A percentile compares a stretch with the other conserved stretches of the same genome.
Evolutionary conservation across 257 asterid species (phyloP).

Genomic region (Solanum etuberosum): DNA sequence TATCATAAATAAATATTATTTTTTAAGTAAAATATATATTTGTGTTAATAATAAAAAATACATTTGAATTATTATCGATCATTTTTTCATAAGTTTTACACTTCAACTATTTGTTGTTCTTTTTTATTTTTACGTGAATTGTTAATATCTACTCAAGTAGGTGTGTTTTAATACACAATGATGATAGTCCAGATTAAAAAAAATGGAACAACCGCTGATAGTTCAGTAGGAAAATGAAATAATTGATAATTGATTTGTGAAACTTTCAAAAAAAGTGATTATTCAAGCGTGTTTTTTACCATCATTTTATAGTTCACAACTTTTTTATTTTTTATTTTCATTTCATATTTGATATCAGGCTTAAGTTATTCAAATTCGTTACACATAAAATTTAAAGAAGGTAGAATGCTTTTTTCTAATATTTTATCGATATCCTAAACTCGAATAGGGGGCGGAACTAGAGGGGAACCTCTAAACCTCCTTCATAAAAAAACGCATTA

Average conservation of each 20-base stretch:
- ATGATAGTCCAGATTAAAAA: no score
- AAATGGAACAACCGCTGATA: no score
- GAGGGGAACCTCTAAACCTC: background rate
- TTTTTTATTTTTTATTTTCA: background rate
- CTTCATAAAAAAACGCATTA: background rate
- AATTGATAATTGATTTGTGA: no score
- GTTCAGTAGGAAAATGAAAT: background rate
- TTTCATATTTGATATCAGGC: background rate
- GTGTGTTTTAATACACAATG: background rate
- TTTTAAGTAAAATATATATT: background rate
- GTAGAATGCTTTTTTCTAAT: background rate
- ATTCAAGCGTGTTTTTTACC: no score
- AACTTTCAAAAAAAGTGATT: no score
- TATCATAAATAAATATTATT: background rate
- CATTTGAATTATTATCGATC: no score
- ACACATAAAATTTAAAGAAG: background rate
- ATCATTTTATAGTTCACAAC: background rate
- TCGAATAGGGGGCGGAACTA: background rate
- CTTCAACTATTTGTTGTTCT: no score
- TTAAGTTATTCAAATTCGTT: background rate
- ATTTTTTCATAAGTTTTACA: no score
- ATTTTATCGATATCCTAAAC: background rate
- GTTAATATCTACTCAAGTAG: no score
- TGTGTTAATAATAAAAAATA: no score
- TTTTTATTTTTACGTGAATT: no score